Percentiles rank a stretch among this genome's conserved stretches.
These are phyloP conservation scores for Stephanodiscus triporus DNA, from an alignment of 108 stramenopile species.

Conservation along the genomic window DNA sequence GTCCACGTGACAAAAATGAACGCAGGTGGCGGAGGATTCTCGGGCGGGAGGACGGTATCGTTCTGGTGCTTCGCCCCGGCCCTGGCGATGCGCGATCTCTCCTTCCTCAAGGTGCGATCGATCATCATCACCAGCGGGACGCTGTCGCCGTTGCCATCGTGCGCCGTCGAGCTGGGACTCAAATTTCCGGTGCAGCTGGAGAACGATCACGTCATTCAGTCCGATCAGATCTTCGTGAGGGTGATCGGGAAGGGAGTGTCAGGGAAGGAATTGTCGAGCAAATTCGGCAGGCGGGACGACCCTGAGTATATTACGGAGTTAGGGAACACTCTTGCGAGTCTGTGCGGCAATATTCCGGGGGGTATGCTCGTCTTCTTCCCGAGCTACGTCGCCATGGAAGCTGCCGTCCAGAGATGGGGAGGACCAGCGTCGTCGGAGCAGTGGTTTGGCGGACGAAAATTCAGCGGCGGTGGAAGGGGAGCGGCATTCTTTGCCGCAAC, in stretches of 20 bases:
- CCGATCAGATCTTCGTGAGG: slow-evolving; percentile 86
- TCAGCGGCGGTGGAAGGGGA: slow-evolving; percentile 26
- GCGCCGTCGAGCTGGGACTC: slow-evolving; percentile 88
- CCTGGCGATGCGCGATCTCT: slow-evolving; percentile 92
- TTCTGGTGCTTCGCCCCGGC: slow-evolving; percentile 99
- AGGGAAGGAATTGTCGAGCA: slow-evolving; percentile 76
- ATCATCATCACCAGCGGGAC: slow-evolving; percentile 97
- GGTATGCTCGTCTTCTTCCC: slow-evolving; percentile 98
- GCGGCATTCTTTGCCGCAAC: slow-evolving; percentile 58
- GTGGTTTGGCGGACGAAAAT: slow-evolving; percentile 10
- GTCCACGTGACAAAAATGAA: slow-evolving; percentile 62
- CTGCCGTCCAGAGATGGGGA: slow-evolving; percentile 78
- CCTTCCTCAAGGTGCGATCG: slow-evolving; percentile 75
- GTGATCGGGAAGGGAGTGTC: slow-evolving; percentile 87
- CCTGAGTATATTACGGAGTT: slow-evolving; percentile 91
- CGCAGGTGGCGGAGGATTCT: slow-evolving; percentile 50
- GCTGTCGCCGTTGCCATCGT: slow-evolving; percentile 92
- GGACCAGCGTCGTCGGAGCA: slow-evolving; percentile 56
- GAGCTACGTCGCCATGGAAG: slow-evolving; percentile 90
- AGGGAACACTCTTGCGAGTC: slow-evolving; percentile 83
- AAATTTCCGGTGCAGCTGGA: slow-evolving; percentile 89
- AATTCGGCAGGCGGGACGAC: slow-evolving; percentile 84
- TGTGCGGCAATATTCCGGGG: slow-evolving; percentile 84
- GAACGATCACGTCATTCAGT: slow-evolving; percentile 92
- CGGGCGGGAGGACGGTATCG: slow-evolving; percentile 75